Base-by-base conservation (phyloP, 306 rosid genomes). In the Quercus bicolor region DNA sequence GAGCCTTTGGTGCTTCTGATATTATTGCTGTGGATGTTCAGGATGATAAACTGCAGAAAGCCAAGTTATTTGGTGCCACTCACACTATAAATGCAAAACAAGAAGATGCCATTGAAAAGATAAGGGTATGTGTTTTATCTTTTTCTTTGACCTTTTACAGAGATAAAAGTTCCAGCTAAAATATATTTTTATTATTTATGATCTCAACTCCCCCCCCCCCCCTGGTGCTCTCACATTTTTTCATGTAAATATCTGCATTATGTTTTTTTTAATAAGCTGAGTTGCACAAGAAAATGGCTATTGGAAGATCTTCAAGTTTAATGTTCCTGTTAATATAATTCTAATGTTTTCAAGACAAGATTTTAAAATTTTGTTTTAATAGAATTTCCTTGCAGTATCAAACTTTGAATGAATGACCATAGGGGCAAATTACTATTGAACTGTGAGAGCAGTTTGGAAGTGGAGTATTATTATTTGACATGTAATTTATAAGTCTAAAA, bases 1-100 rank as follows among this genome's bases (percentile, higher is more conserved):
- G 89, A 87, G 97, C 98, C 73, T 95, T 95, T 81, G 98, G 98
- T 81, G 98, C 98, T 64, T 91, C 98, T 29, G 91, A 92, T 75
- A 91, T 92, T 74, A 92, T 95, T 80, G 98, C 98, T 64, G 97
- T 92, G 71, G 98, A 95, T 82, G 78, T 95, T 81, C 90, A 81
- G 77, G 98, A 95, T 82, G 97, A 91, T 5, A 95, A 95, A 77
- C 87, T 95, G 81, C 87, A 85, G 81, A 91, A 92, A 83, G 97
- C 98, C n/a, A 92, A 91, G 87, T 59, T 75, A 54, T 81, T 86
- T 79, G 98, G 98, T 74, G 98, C 98, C 65, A 92, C 98, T 68
- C 96, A 92, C 88, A 83, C 89, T 11, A 65, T 95, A 84, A 95
- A 95, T 87, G 89, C 95, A 54, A 79, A 83, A 6, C 86, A 82